These are phyloP conservation scores for Termitomyces titanicus DNA, from an alignment of 768 basidiomycete species.

Conservation along the genomic window DNA sequence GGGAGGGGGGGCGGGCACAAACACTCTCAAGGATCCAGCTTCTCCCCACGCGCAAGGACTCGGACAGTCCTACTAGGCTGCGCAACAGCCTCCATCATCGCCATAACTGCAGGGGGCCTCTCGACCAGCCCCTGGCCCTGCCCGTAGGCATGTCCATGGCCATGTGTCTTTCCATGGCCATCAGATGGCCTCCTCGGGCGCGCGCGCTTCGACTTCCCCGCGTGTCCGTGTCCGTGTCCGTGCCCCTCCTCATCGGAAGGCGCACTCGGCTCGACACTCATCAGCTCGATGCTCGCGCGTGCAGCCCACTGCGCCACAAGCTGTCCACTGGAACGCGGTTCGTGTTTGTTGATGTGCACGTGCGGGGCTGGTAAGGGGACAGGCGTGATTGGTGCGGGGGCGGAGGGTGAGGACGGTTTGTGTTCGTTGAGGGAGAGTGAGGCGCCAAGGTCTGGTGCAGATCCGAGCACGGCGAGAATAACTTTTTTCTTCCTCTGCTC, in stretches of 20 bases:
- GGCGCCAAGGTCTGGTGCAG: constrained; percentile 16
- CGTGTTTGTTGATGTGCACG: constrained; percentile 51
- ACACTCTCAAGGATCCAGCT: constrained; percentile 52
- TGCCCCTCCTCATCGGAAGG: constrained; percentile 23
- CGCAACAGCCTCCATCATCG: constrained; percentile 77
- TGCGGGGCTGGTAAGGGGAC: constrained; percentile 66
- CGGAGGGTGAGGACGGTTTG: constrained; percentile 20
- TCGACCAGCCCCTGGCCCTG: constrained; percentile 50
- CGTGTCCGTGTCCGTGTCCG: constrained; percentile 2
- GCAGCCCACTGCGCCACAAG: constrained; percentile 68
- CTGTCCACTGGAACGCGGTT: constrained; percentile 60
- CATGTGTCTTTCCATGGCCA: not conserved
- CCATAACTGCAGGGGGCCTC: constrained; percentile 71
- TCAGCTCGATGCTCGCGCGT: constrained; percentile 52
- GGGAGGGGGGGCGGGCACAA: no score
- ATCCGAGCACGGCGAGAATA: constrained; percentile 51
- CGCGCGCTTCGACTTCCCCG: not conserved
- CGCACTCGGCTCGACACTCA: constrained; percentile 50
- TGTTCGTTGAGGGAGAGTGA: constrained; percentile 20
- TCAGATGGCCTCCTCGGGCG: not conserved
- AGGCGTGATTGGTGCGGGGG: constrained; percentile 36
- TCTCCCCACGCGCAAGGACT: constrained; percentile 82
- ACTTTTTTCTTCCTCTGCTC: constrained; percentile 35
- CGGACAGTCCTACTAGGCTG: constrained; percentile 75
- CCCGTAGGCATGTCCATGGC: constrained; percentile 3